Conservation (phyloP, 129 eudicot species). For the Helichrysum umbraculigerum region DNA sequence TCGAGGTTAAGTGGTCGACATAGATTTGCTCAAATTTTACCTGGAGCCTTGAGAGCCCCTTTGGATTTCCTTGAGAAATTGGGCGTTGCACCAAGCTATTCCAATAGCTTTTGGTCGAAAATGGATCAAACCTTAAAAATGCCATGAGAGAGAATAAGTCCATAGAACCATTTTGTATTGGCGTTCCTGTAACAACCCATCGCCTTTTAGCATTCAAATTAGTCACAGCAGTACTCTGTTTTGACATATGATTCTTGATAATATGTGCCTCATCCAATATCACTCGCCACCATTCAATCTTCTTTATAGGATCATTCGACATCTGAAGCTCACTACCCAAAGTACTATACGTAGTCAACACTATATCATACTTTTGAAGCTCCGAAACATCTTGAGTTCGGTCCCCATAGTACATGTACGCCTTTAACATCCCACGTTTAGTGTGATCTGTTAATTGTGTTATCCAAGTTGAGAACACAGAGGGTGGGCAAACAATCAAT, state of each 20-base stretch:
- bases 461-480: slow-evolving; percentile 84
- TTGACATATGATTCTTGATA: slow-evolving; percentile 64
- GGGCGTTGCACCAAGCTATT: slow-evolving; percentile 76
- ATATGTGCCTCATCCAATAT: slow-evolving; percentile 94
- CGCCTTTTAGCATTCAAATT: slow-evolving; percentile 59
- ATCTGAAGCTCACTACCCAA: slow-evolving; percentile 45
- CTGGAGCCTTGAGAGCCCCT: slow-evolving; percentile 83
- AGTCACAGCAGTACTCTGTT: slow-evolving; percentile 68
- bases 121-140: slow-evolving; percentile 76
- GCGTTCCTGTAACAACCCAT: slow-evolving; percentile 96
- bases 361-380: slow-evolving; percentile 72
- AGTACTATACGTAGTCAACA: slow-evolving; percentile 76
- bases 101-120: slow-evolving; percentile 76
- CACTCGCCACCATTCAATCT: slow-evolving; percentile 83
- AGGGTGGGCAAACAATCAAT: slow-evolving; percentile 78
- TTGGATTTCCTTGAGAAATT: slow-evolving; percentile 55
- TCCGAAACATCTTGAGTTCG: slow-evolving; percentile 59
- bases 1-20: background rate
- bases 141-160: slow-evolving; percentile 81
- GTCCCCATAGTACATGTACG: slow-evolving; percentile 81
- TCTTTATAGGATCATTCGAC: slow-evolving; percentile 49
- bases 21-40: slow-evolving; percentile 32
- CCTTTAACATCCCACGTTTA: slow-evolving; percentile 45
- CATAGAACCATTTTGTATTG: slow-evolving; percentile 77
- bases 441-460: slow-evolving; percentile 76